phyloP scores from a whole-genome alignment of 78 protist species.

The Polysphondylium violaceum region DNA sequence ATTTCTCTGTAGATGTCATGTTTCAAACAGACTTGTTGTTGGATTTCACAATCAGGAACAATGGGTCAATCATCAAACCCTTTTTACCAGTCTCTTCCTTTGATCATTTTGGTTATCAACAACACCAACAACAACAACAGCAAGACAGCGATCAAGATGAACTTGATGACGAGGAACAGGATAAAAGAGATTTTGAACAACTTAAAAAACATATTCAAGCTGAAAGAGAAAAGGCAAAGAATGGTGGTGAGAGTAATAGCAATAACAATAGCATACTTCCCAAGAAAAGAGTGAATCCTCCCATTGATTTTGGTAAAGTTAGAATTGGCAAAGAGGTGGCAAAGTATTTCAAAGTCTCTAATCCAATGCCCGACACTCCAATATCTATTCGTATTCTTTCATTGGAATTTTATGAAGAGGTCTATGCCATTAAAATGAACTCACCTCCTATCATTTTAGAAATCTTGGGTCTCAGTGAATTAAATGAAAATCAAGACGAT shows the following conservation, averaged over 20 bases:
- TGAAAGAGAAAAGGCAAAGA: neutral
- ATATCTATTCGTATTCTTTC: no score
- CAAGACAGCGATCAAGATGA: neutral
- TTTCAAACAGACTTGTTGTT: conserved; percentile 12
- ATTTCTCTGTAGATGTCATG: neutral
- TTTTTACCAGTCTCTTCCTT: neutral
- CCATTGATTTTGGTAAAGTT: conserved; percentile 43
- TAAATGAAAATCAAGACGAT: no score
- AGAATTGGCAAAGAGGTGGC: neutral
- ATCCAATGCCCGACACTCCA: no score
- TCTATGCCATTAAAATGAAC: no score
- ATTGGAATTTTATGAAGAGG: no score
- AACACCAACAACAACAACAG: neutral
- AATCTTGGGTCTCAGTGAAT: no score
- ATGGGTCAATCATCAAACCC: neutral
- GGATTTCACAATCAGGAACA: conserved; percentile 32
- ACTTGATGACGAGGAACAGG: neutral
- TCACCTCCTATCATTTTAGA: no score
- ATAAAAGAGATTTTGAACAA: neutral
- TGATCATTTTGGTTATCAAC: neutral
- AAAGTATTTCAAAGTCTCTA: neutral
- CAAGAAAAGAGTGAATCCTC: neutral
- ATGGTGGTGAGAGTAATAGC: neutral
- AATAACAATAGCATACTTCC: neutral
- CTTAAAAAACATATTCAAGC: neutral